Evolutionary conservation across 2,329 filamentous ascomycete genomes (phyloP).

Genomic region (Orbilia blumenaviensis): DNA sequence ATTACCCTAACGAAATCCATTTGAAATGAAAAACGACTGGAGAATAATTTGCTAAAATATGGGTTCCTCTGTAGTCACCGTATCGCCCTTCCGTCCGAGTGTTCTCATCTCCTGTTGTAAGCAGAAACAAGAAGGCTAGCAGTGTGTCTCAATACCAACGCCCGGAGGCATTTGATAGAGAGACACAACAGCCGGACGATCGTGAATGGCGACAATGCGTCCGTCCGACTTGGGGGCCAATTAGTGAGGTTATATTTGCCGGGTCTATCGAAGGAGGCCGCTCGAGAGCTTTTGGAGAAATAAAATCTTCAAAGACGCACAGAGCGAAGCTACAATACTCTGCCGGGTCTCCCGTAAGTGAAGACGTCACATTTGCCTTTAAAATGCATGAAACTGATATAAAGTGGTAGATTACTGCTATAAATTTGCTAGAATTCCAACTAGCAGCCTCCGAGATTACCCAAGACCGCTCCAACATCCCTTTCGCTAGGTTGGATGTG

Average conservation of each 20-base stretch:
- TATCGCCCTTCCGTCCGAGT: conserved; percentile 50
- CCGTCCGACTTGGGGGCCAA: conserved; percentile 45
- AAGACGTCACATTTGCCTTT: background rate
- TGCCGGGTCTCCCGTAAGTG: conserved; percentile 13
- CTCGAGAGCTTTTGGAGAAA: conserved; percentile 33
- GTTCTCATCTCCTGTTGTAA: conserved; percentile 46
- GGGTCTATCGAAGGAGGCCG: conserved; percentile 37
- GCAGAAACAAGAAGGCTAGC: conserved; percentile 35
- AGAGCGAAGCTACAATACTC: conserved; percentile 45
- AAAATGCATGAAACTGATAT: background rate
- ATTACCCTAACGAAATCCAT: conserved; percentile 45
- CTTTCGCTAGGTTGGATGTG: conserved; percentile 60
- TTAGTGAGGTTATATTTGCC: conserved; percentile 25
- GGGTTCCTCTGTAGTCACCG: conserved; percentile 47
- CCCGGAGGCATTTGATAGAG: conserved; percentile 35
- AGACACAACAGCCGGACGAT: conserved; percentile 35
- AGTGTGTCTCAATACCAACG: conserved; percentile 24
- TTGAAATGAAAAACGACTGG: conserved; percentile 48
- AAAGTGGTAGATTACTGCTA: conserved; percentile 17
- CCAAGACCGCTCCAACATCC: conserved; percentile 62
- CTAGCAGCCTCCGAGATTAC: conserved; percentile 57
- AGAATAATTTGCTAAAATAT: conserved; percentile 52
- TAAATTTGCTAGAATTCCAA: conserved; percentile 56
- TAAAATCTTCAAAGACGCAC: conserved; percentile 39
- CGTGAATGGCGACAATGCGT: conserved; percentile 47